phyloP scores from a whole-genome alignment of 2,329 filamentous ascomycete species.

The Fusarium keratoplasticum region DNA sequence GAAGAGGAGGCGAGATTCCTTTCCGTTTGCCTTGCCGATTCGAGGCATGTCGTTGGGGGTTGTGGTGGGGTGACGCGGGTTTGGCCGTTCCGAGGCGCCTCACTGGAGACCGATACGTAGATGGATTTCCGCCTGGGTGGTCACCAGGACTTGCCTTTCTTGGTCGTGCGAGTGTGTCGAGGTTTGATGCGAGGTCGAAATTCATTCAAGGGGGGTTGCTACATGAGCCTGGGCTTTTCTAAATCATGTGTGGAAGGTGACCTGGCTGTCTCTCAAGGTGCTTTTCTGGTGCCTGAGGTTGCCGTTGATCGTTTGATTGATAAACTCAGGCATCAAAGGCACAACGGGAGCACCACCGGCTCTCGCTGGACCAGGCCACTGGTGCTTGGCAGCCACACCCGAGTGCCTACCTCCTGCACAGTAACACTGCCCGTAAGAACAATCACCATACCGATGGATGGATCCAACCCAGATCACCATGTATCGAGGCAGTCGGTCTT shows the following conservation, averaged over 20 bases:
- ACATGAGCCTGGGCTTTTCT: not conserved
- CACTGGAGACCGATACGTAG: not conserved
- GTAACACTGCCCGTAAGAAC: not conserved
- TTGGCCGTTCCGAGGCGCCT: constrained; percentile 25
- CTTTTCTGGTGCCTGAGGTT: constrained; percentile 1
- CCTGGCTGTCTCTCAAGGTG: constrained; percentile 3
- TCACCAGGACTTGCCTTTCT: not conserved
- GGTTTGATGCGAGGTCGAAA: not conserved
- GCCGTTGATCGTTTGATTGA: not conserved
- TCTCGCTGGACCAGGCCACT: not conserved
- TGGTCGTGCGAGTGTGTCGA: not conserved
- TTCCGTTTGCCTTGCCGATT: constrained; percentile 5
- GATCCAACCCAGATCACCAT: not conserved
- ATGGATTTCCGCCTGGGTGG: not conserved
- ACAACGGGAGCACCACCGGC: not conserved
- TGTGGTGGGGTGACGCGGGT: constrained; percentile 36
- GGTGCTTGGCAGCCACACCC: not conserved
- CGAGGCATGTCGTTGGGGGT: constrained; percentile 33
- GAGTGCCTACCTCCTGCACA: not conserved
- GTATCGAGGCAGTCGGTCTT: not conserved
- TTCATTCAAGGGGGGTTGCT: not conserved
- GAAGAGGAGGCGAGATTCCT: constrained; percentile 2
- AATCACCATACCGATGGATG: not conserved
- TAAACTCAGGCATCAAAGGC: constrained; percentile 12
- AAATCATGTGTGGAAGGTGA: not conserved